Evolutionary conservation across 2,329 filamentous ascomycete genomes (phyloP).

Genomic region (Talaromyces sp.): DNA sequence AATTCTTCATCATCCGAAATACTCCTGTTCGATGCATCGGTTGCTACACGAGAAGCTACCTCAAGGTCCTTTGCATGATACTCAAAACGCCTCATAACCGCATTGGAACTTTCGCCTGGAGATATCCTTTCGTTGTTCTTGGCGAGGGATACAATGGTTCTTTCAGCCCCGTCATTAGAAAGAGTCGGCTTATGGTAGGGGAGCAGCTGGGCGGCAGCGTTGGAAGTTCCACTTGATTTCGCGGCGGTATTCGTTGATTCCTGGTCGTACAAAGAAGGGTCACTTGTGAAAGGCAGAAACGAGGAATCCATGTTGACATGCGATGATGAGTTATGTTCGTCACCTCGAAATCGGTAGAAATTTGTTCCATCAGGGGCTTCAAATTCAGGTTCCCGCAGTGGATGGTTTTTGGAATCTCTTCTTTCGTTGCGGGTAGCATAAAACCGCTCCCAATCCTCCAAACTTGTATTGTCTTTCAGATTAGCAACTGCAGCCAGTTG

Average conservation of each 20-base stretch:
- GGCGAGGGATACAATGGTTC: not conserved
- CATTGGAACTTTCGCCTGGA: not conserved
- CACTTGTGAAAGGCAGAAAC: no score
- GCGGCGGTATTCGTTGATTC: not conserved
- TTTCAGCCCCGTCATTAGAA: not conserved
- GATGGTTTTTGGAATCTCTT: no score
- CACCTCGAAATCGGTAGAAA: no score
- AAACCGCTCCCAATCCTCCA: not conserved
- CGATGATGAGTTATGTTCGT: no score
- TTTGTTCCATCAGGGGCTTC: no score
- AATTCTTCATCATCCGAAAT: not conserved
- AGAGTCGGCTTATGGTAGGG: not conserved
- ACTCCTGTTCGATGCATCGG: not conserved
- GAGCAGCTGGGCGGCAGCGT: not conserved
- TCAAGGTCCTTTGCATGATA: not conserved
- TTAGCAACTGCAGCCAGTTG: no score
- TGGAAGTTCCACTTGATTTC: not conserved
- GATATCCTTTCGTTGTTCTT: not conserved
- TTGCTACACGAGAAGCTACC: conserved; percentile 3
- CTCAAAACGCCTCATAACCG: not conserved
- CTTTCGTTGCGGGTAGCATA: not conserved
- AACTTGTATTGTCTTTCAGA: no score
- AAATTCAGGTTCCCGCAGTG: no score
- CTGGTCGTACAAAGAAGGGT: not conserved
- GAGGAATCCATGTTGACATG: not conserved